Evolutionary conservation across 805 yeast genomes (phyloP).

Genomic region (Metschnikowia lachancei): DNA sequence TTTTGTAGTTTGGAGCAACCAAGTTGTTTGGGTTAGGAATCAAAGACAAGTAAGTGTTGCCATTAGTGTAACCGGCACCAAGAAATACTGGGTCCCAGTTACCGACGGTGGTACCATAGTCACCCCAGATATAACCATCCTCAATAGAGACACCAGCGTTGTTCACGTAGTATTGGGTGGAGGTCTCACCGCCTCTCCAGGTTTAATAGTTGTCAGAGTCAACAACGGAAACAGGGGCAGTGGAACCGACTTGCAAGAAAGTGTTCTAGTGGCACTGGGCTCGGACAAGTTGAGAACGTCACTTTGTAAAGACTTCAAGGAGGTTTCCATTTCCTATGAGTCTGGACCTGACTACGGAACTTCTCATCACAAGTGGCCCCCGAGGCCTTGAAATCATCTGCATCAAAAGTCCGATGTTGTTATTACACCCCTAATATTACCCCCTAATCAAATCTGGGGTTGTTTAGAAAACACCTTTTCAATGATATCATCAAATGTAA

Average conservation of each 20-base stretch:
- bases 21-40: slow-evolving; percentile 77
- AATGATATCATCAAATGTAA: too few relatives aligned
- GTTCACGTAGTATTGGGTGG: slow-evolving; percentile 74
- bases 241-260: slow-evolving; percentile 52
- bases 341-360: slow-evolving; percentile 28
- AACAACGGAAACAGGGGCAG: slow-evolving; percentile 52
- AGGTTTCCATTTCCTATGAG: slow-evolving; percentile 39
- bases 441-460: too few relatives aligned
- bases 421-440: too few relatives aligned
- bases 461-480: too few relatives aligned
- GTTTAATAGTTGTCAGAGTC: slow-evolving; percentile 49
- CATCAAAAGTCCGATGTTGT: too few relatives aligned
- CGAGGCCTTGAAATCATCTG: slow-evolving; percentile 37
- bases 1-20: slow-evolving; percentile 40
- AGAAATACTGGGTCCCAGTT: slow-evolving; percentile 79
- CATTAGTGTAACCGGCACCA: slow-evolving; percentile 69
- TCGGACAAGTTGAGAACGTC: slow-evolving; percentile 56
- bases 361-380: slow-evolving; percentile 30
- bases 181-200: slow-evolving; percentile 64
- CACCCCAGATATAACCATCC: slow-evolving; percentile 75
- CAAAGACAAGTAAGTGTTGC: slow-evolving; percentile 63
- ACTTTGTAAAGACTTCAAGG: slow-evolving; percentile 44
- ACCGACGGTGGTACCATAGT: slow-evolving; percentile 56
- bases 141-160: slow-evolving; percentile 68
- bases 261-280: slow-evolving; percentile 88